These are phyloP conservation scores for Lentinus tigrinus DNA, from an alignment of 768 basidiomycete genomes.

Conservation along the genomic window DNA sequence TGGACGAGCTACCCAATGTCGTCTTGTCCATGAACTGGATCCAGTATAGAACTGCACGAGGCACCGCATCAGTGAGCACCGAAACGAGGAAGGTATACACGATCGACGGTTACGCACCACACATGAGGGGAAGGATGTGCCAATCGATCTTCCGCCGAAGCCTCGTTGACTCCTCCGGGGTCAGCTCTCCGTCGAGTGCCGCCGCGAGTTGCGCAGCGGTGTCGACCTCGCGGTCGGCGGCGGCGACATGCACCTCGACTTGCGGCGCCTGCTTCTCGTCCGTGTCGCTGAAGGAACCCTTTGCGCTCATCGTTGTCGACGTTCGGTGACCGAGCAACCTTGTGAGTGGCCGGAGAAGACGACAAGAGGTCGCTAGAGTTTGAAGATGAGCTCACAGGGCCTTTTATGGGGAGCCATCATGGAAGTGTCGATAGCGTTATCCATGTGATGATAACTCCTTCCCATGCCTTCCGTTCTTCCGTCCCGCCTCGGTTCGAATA, in stretches of 20 bases:
- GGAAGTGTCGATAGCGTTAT: slow-evolving; percentile 12
- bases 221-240: slow-evolving; percentile 53
- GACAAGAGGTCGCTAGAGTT: not conserved
- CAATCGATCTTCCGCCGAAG: slow-evolving; percentile 65
- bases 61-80: not conserved
- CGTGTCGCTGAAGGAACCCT: slow-evolving; percentile 18
- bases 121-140: slow-evolving; percentile 71
- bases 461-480: slow-evolving; percentile 9
- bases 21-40: slow-evolving; percentile 83
- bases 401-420: slow-evolving; percentile 2
- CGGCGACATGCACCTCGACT: slow-evolving; percentile 29
- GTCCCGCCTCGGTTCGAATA: not conserved
- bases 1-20: slow-evolving; percentile 64
- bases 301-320: slow-evolving; percentile 17
- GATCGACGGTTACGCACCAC: slow-evolving; percentile 45
- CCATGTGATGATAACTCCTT: slow-evolving; percentile 6
- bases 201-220: slow-evolving; percentile 59
- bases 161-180: slow-evolving; percentile 50
- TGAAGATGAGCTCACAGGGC: not conserved
- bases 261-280: slow-evolving; percentile 32
- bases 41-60: slow-evolving; percentile 35
- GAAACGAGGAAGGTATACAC: not conserved
- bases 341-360: not conserved
- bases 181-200: slow-evolving; percentile 42
- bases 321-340: not conserved